Conservation (phyloP, 805 yeast genomes). For the Candida tallmaniae region DNA sequence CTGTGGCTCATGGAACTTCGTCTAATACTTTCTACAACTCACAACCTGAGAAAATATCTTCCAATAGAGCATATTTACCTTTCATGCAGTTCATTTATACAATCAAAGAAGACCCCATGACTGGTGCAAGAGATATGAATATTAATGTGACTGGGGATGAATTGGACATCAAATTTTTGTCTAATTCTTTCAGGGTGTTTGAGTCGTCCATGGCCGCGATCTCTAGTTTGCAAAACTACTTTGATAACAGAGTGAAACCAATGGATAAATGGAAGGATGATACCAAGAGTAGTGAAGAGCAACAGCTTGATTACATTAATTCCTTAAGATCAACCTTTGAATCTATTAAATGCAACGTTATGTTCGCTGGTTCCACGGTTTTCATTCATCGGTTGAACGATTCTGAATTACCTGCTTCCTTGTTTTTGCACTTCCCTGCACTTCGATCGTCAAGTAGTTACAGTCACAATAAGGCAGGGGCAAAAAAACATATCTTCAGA, state of each 20-base stretch:
- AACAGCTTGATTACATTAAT: slow-evolving; percentile 11
- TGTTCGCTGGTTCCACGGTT: slow-evolving; percentile 69
- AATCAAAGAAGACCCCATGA: slow-evolving; percentile 16
- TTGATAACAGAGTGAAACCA: slow-evolving; percentile 18
- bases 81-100: slow-evolving; percentile 56
- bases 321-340: slow-evolving; percentile 18
- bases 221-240: slow-evolving; percentile 35
- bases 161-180: slow-evolving; percentile 59
- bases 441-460: slow-evolving; percentile 57
- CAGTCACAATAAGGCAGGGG: slow-evolving; percentile 28
- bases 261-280: slow-evolving; percentile 12
- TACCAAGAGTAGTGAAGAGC: slow-evolving; percentile 10
- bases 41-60: slow-evolving; percentile 41
- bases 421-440: slow-evolving; percentile 72
- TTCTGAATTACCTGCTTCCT: slow-evolving; percentile 39
- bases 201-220: slow-evolving; percentile 50
- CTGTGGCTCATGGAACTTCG: slow-evolving; percentile 62
- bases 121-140: slow-evolving; percentile 30
- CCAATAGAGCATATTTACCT: slow-evolving; percentile 66
- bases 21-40: slow-evolving; percentile 46
- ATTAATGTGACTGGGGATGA: slow-evolving; percentile 62
- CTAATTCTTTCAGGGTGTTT: slow-evolving; percentile 50
- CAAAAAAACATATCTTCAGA: slow-evolving; percentile 41
- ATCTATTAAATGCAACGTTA: slow-evolving; percentile 48
- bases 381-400: slow-evolving; percentile 39